Evolutionary conservation across 2,329 filamentous ascomycete genomes (phyloP), one percentile per base, ranked within the genome.

Genomic region (Fusarium sambucinum): DNA sequence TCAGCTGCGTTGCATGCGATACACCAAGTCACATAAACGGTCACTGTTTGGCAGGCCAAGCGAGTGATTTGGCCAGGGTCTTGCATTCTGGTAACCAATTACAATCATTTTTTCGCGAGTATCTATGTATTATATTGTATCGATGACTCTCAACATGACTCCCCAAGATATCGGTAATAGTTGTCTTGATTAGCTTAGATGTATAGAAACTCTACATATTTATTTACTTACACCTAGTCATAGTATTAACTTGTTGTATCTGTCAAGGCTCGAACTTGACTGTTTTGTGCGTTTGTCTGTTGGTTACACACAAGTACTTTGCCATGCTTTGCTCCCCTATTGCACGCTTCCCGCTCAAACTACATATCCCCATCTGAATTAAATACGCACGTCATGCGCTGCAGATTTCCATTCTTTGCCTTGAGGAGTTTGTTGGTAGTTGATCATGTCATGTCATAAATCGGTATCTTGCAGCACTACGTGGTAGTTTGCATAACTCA

Each of bases 11-110:
- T 54, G 33, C 35, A 38, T 38, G 33, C 32, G 37, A 51, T 51
- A 51, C 47, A 51, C 13, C 25, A 51, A 51, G 17, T 40, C 47
- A 19, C 23, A 59, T 27, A 30, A 60, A 56, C 40, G 56, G 56
- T 38, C 48, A 64, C 70, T 73, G 71, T 68, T 69, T 72, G 71
- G 69, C 55, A 70, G 59, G 25, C 56, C 66, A 73, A 74, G 72
- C 72, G 72, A 74, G 59, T 38, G n/a, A 61, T 44, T 60, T 38
- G 53, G 44, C 56, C 45, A 55, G 70, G 70, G 44, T 66, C 33
- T 44, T 46, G 46, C 61, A 64, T 56, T 53, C 35, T 45, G 59
- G 59, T 65, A 69, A 60, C 72, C 72, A 73, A 72, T 72, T 19
- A 41, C 47, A 47, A 45, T 14, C 19, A 29, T 8, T 35, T 45